A percentile compares a stretch with the other conserved stretches of the same genome.
Conservation (phyloP, 1,284 basidiomycete species). For the Rhodotorula sp. region DNA sequence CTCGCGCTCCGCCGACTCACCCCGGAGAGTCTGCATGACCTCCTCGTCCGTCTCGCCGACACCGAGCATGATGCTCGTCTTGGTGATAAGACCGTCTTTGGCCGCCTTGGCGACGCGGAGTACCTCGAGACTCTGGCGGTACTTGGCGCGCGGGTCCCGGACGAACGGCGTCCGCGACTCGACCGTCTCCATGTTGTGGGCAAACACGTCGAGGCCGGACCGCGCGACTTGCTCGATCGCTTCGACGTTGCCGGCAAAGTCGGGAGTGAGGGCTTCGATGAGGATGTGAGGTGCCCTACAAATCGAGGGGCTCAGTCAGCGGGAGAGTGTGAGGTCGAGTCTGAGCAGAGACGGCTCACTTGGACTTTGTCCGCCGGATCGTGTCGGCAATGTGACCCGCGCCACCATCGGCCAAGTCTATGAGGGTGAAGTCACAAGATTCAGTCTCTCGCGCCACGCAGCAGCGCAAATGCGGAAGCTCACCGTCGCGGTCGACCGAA, state of each 20-base stretch:
- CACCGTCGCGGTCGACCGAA: constrained; percentile 93
- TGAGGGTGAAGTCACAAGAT: not conserved
- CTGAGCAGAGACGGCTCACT: constrained; percentile 55
- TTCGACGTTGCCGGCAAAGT: constrained; percentile 77
- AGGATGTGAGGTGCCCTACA: constrained; percentile 85
- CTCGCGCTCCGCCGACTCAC: constrained; percentile 53
- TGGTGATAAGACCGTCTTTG: constrained; percentile 82
- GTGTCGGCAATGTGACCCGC: constrained; percentile 92
- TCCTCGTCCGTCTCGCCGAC: constrained; percentile 88
- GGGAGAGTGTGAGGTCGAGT: not conserved
- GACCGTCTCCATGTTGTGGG: constrained; percentile 95
- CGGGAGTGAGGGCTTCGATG: constrained; percentile 94
- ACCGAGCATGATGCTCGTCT: constrained; percentile 98
- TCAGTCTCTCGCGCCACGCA: not conserved
- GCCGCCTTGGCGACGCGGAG: constrained; percentile 65
- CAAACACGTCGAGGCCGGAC: constrained; percentile 94
- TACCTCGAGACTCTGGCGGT: constrained; percentile 82
- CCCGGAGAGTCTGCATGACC: constrained; percentile 75
- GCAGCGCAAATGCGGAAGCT: constrained; percentile 40
- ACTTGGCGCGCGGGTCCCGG: constrained; percentile 89
- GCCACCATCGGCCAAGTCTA: constrained; percentile 89
- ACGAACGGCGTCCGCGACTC: constrained; percentile 92
- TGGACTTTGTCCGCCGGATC: constrained; percentile 91
- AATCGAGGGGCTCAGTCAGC: not conserved
- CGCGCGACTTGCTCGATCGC: constrained; percentile 79